phyloP scores from a whole-genome alignment of 352 stramenopile species.

The Globisporangium carolinianum region DNA sequence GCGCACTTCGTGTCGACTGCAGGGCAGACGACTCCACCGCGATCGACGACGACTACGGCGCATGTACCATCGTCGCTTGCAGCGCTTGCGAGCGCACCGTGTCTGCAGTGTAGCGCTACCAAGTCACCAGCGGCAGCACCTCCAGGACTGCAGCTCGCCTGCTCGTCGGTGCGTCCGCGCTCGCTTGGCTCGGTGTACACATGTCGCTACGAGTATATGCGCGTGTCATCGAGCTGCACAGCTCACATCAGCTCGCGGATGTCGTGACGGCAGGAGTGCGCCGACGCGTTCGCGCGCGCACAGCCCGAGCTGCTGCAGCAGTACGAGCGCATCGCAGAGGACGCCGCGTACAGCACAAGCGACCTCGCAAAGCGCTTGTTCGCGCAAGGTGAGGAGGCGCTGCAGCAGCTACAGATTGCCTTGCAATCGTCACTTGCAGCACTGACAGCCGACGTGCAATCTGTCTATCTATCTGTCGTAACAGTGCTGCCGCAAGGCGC shows the following conservation, averaged over 20 bases:
- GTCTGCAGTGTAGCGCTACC: conserved; percentile 31
- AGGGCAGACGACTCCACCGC: background rate
- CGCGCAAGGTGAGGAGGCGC: conserved; percentile 23
- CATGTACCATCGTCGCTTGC: conserved; percentile 7
- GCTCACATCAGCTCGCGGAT: background rate
- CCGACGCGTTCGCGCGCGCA: conserved; percentile 17
- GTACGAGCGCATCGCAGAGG: conserved; percentile 37
- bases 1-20: background rate
- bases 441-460: no score
- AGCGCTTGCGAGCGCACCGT: conserved; percentile 32
- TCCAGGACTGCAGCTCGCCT: conserved; percentile 35
- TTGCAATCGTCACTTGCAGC: no score
- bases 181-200: background rate
- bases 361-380: conserved; percentile 36
- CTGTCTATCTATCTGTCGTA: background rate
- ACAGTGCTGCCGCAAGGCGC: conserved; percentile 4
- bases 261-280: conserved; percentile 19
- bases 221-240: background rate
- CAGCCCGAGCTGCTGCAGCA: conserved; percentile 22
- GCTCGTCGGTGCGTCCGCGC: conserved; percentile 21
- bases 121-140: conserved; percentile 1
- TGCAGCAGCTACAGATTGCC: background rate
- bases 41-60: background rate
- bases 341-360: conserved; percentile 29
- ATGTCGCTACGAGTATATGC: background rate